A percentile compares a stretch with the other conserved stretches of the same genome.
Conservation (phyloP, 192 early-diverging fungal species). For the Coemansia sp. region DNA sequence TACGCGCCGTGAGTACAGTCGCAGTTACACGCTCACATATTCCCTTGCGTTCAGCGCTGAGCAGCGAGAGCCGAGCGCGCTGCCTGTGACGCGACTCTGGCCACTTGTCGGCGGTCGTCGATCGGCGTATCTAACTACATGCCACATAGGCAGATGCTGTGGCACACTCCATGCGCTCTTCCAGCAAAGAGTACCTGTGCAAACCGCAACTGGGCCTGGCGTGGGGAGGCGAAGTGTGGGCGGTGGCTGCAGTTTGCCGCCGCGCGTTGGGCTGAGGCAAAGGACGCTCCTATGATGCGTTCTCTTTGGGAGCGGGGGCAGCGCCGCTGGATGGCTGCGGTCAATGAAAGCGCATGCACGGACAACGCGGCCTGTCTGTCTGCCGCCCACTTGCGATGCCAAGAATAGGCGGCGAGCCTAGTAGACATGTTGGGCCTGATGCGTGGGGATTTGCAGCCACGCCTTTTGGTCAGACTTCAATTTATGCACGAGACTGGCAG, state of each 20-base stretch:
- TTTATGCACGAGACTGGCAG: conserved; percentile 7
- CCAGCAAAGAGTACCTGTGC: no score
- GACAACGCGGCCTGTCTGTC: not conserved
- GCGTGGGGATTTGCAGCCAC: conserved; percentile 4
- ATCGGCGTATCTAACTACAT: no score
- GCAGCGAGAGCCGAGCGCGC: not conserved
- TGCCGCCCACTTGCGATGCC: no score
- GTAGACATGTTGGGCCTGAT: no score
- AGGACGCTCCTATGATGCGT: not conserved
- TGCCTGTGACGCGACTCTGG: not conserved
- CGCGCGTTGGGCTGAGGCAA: conserved; percentile 2
- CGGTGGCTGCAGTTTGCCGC: not conserved
- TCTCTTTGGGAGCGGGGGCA: not conserved
- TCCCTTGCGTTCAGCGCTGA: no score
- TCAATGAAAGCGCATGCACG: not conserved
- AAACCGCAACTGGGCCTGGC: no score
- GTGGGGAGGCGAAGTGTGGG: not conserved
- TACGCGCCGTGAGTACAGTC: no score
- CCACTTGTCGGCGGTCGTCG: not conserved
- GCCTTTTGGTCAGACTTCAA: conserved; percentile 7
- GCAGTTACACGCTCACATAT: no score
- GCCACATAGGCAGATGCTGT: no score
- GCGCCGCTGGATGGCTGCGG: not conserved
- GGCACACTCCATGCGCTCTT: no score
- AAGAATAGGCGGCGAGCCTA: no score